Evolutionary conservation across 2,329 filamentous ascomycete species (phyloP).

Genomic region (Knoxdaviesia capensis): DNA sequence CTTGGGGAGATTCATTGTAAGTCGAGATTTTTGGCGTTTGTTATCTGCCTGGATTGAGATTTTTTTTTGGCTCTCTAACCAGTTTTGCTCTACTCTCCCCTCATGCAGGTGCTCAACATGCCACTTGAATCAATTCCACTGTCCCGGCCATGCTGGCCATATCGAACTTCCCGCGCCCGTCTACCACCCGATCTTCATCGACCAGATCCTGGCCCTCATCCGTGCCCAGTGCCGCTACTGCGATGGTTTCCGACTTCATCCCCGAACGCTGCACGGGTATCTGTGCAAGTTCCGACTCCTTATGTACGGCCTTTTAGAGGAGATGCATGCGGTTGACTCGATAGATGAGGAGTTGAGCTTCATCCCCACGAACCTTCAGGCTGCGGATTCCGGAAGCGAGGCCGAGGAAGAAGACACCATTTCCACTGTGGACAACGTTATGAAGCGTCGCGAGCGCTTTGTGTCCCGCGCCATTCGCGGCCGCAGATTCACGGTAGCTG

Average conservation of each 20-base stretch:
- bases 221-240: constrained; percentile 84
- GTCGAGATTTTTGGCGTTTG: constrained; percentile 4
- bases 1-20: constrained; percentile 70
- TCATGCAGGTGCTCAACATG: constrained; percentile 67
- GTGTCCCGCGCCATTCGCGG: constrained; percentile 39
- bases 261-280: constrained; percentile 57
- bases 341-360: constrained; percentile 25
- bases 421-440: constrained; percentile 28
- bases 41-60: not conserved
- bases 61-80: not conserved
- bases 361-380: constrained; percentile 14
- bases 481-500: constrained; percentile 26
- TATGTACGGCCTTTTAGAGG: constrained; percentile 60
- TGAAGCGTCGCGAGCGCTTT: constrained; percentile 38
- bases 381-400: constrained; percentile 30
- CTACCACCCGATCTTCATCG: constrained; percentile 94
- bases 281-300: constrained; percentile 71
- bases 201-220: constrained; percentile 70
- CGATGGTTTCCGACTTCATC: constrained; percentile 63
- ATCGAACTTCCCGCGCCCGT: constrained; percentile 86
- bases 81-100: too few relatives aligned
- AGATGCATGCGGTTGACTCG: constrained; percentile 38
- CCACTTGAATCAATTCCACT: constrained; percentile 60
- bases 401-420: constrained; percentile 42
- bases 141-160: constrained; percentile 85